Evolutionary conservation across 768 basidiomycete genomes (phyloP), one percentile per base, ranked within the genome.

Genomic region (Serendipita sp.): DNA sequence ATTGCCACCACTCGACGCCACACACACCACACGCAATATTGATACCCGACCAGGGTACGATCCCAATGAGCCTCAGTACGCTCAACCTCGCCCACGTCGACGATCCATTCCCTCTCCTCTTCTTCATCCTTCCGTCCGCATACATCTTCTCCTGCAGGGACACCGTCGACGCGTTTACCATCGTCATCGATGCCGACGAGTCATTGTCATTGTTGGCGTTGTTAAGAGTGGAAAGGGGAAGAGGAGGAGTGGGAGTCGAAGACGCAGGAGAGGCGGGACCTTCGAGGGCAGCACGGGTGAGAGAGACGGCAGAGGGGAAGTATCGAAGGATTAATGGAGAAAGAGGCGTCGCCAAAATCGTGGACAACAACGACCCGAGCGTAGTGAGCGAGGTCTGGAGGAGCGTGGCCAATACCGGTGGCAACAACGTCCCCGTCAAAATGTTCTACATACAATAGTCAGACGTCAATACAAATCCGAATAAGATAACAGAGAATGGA

Each of bases 21-120:
- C 88, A 89, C 28, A 95, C 90, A 60, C 93, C 93, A 72, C 88
- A 95, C 48, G 93, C 93, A 63, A 97, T 88, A 72, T 97, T 97
- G 77, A 97, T 91, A 64, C 90, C 92, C 63, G 89, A 90, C 94
- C 94, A 97, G 3, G 94, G 94, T 2, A 96, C 90, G 62, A 97
- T 82, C 20, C 94, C 94, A 68, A 95, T 82, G 63, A 95, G 83
- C 56, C 94, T 83, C 65, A 97, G 80, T 63, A 95, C 81, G 2
- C 91, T 85, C 45, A 96, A 75, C 42, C 92, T 82, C 45, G 92
- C 84, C 93, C 94, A 96, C 2, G 84, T 73, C 3, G 69, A n/a
- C n/a, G n/a, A 69, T 5, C 38, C 38, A 14, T 38, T 38, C 7
- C 38, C 64, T 66, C 3, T 63, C 28, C 38, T 63, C 42, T 42